phyloP scores from a whole-genome alignment of 768 basidiomycete genomes.

The Lactarius trivialis region DNA sequence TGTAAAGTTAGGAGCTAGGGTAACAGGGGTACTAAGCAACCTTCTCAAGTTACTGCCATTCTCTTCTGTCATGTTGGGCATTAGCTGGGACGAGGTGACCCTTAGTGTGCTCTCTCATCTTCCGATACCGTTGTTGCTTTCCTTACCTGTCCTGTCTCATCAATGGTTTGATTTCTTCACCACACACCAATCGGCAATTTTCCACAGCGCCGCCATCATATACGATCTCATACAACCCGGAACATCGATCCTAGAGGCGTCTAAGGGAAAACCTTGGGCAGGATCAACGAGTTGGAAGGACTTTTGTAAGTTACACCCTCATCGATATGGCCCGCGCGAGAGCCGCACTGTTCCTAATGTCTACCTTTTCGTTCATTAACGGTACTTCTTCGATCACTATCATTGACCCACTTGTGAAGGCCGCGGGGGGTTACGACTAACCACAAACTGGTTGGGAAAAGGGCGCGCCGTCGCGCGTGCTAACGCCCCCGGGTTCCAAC shows the following conservation, averaged over 20 bases:
- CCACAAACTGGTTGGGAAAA: constrained; percentile 50
- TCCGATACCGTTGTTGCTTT: constrained; percentile 38
- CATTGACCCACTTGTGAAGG: constrained; percentile 41
- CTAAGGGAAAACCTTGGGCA: constrained; percentile 23
- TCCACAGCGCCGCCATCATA: constrained; percentile 45
- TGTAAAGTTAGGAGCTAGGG: no score
- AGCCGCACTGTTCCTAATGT: neutral
- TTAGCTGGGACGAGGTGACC: constrained; percentile 48
- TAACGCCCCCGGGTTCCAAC: constrained; percentile 30
- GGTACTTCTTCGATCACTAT: neutral
- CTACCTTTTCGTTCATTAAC: neutral
- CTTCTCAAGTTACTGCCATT: no score
- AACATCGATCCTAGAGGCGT: constrained; percentile 28
- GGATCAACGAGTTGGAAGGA: neutral
- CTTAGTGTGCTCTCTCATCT: constrained; percentile 45
- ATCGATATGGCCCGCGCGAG: constrained; percentile 19
- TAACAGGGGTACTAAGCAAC: no score
- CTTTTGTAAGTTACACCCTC: constrained; percentile 21
- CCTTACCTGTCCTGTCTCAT: constrained; percentile 24
- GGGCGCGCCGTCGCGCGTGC: constrained; percentile 37
- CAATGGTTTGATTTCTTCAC: constrained; percentile 34
- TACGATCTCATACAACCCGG: constrained; percentile 28
- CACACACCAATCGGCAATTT: constrained; percentile 45
- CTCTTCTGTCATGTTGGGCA: constrained; percentile 16
- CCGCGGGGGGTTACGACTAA: constrained; percentile 37